These are phyloP conservation scores for Puccinia coronata DNA, from an alignment of 1,284 basidiomycete species.

Conservation along the genomic window DNA sequence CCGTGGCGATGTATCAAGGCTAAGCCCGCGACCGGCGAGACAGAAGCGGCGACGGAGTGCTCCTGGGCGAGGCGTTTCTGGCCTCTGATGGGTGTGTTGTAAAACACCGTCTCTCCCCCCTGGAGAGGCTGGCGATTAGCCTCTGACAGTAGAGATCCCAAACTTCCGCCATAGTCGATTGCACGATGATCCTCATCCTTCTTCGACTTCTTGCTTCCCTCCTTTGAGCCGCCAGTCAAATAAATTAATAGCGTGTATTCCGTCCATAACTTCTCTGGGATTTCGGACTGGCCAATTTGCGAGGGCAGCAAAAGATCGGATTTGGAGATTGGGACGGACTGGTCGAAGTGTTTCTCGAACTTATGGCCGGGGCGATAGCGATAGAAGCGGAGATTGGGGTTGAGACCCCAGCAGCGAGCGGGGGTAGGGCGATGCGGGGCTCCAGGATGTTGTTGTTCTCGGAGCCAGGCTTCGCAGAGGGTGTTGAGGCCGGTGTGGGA, in stretches of 20 bases:
- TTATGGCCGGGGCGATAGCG: conserved; percentile 18
- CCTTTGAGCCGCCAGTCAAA: not conserved
- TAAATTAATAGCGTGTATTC: conserved; percentile 2
- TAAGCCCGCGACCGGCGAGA: conserved; percentile 17
- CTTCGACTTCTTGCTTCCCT: not conserved
- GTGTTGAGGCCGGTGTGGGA: not conserved
- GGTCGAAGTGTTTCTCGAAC: conserved; percentile 28
- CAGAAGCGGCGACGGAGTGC: conserved; percentile 2
- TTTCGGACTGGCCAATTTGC: not conserved
- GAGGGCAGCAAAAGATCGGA: not conserved
- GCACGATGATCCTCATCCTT: not conserved
- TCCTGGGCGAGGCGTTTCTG: conserved; percentile 1
- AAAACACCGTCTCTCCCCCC: not conserved
- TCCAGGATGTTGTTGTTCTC: not conserved
- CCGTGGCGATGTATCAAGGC: conserved; percentile 32
- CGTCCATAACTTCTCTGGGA: not conserved
- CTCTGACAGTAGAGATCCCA: not conserved
- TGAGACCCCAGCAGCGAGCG: conserved; percentile 16
- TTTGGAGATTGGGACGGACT: conserved; percentile 10
- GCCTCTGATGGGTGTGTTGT: not conserved
- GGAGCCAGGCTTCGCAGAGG: not conserved
- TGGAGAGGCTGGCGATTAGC: not conserved
- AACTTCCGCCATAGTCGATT: no score
- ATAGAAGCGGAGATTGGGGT: conserved; percentile 21
- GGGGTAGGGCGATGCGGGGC: no score